A percentile compares a stretch with the other conserved stretches of the same genome.
Conservation (phyloP, 441 rosid species). For the Capsella rubella region DNA sequence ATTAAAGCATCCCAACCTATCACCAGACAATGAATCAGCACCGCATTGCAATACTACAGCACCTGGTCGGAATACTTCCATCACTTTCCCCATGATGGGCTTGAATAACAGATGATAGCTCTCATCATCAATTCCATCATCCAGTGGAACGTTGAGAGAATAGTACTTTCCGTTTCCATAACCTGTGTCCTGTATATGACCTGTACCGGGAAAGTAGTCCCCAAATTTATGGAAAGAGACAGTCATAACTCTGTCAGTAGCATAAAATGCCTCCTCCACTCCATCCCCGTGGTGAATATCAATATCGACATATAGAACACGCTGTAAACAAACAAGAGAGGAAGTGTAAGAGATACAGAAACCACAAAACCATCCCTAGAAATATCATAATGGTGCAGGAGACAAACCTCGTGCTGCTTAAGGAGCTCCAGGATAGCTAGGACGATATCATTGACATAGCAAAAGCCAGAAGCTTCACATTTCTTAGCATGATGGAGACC, state of each 20-base stretch:
- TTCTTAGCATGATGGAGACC: slow-evolving; percentile 64
- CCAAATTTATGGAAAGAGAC: slow-evolving; percentile 85
- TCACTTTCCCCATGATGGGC: slow-evolving; percentile 75
- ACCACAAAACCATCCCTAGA: background rate
- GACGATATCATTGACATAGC: slow-evolving; percentile 61
- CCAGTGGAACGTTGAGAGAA: slow-evolving; percentile 81
- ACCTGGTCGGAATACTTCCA: slow-evolving; percentile 78
- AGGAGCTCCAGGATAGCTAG: slow-evolving; percentile 62
- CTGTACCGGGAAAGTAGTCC: slow-evolving; percentile 82
- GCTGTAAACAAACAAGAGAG: slow-evolving; percentile 51
- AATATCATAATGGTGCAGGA: background rate
- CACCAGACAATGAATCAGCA: slow-evolving; percentile 83
- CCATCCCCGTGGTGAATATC: slow-evolving; percentile 91
- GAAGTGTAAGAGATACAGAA: slow-evolving; percentile 21
- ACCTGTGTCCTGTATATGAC: slow-evolving; percentile 74
- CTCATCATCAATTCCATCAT: slow-evolving; percentile 85
- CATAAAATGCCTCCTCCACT: slow-evolving; percentile 81
- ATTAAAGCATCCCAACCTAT: slow-evolving; percentile 81
- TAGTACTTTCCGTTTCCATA: slow-evolving; percentile 71
- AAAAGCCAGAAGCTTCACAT: slow-evolving; percentile 59
- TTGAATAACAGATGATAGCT: slow-evolving; percentile 79
- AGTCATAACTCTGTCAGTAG: slow-evolving; percentile 83
- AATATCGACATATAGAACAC: slow-evolving; percentile 81
- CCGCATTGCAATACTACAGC: slow-evolving; percentile 83
- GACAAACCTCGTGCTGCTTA: slow-evolving; percentile 57